These are phyloP conservation scores for Annulohypoxylon bovei DNA, from an alignment of 495 filamentous ascomycete genomes.

Conservation along the genomic window DNA sequence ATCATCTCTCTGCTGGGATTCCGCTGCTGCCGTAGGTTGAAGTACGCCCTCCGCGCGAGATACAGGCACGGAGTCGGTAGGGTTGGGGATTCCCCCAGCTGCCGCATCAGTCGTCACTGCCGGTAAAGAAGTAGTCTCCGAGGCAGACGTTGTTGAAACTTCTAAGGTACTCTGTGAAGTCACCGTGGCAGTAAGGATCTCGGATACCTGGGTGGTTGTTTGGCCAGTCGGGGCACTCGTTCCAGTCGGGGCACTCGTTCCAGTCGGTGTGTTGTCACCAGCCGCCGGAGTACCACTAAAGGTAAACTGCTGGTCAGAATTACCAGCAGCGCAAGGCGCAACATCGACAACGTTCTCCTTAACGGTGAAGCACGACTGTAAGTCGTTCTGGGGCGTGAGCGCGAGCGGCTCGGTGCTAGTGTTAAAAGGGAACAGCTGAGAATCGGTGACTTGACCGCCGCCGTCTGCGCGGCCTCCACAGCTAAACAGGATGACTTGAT, in stretches of 20 bases:
- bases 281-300: constrained; percentile 49
- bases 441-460: constrained; percentile 59
- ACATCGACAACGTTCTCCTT: constrained; percentile 58
- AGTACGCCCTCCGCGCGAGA: constrained; percentile 60
- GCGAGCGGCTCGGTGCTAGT: constrained; percentile 53
- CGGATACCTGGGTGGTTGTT: neutral
- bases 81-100: constrained; percentile 50
- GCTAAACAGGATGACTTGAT: constrained; percentile 62
- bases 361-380: constrained; percentile 57
- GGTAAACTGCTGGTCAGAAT: constrained; percentile 58
- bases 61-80: constrained; percentile 60
- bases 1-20: constrained; percentile 57
- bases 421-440: constrained; percentile 60
- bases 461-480: constrained; percentile 67
- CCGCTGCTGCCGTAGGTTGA: constrained; percentile 58
- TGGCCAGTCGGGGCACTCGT: neutral
- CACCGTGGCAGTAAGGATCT: constrained; percentile 10
- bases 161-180: constrained; percentile 20
- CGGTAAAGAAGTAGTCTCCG: constrained; percentile 14
- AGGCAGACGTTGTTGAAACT: constrained; percentile 10
- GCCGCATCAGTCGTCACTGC: constrained; percentile 5
- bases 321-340: constrained; percentile 52
- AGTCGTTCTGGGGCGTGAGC: constrained; percentile 54
- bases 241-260: neutral
- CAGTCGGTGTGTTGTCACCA: constrained; percentile 7